Evolutionary conservation across 139 green algal species (phyloP).

Genomic region (Coccomyxa sp.): DNA sequence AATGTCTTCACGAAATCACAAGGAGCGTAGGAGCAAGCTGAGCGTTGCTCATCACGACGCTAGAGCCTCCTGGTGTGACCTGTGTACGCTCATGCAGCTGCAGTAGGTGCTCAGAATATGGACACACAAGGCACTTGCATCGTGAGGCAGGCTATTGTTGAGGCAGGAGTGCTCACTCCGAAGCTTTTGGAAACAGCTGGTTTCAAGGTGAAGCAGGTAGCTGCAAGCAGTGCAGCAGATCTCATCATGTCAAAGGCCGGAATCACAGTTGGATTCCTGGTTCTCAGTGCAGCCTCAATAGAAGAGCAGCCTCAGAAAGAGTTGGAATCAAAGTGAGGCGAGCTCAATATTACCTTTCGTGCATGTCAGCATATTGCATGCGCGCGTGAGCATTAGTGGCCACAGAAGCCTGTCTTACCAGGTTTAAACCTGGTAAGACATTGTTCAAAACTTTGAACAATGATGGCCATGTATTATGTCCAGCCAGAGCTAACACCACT

Average conservation of each 20-base stretch:
- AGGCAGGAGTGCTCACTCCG: not conserved
- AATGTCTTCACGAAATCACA: no score
- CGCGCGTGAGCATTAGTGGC: conserved; percentile 7
- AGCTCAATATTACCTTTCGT: not conserved
- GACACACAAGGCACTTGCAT: not conserved
- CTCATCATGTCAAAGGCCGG: not conserved
- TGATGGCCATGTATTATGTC: no score
- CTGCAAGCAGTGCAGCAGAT: not conserved
- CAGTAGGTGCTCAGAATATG: not conserved
- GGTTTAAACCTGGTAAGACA: no score
- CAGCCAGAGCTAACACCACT: no score
- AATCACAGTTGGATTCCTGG: not conserved
- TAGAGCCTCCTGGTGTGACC: no score
- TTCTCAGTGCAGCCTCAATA: not conserved
- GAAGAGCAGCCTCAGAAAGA: not conserved
- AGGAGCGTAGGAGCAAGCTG: no score
- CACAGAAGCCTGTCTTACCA: no score
- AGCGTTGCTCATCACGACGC: no score
- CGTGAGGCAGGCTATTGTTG: not conserved
- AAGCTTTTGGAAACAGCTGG: not conserved
- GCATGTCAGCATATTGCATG: not conserved
- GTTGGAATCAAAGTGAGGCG: not conserved
- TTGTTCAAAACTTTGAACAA: no score
- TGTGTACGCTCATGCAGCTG: no score
- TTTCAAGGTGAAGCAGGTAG: not conserved